These are phyloP conservation scores for Zasmidium cellare DNA, from an alignment of 2,329 filamentous ascomycete species.

Conservation along the genomic window DNA sequence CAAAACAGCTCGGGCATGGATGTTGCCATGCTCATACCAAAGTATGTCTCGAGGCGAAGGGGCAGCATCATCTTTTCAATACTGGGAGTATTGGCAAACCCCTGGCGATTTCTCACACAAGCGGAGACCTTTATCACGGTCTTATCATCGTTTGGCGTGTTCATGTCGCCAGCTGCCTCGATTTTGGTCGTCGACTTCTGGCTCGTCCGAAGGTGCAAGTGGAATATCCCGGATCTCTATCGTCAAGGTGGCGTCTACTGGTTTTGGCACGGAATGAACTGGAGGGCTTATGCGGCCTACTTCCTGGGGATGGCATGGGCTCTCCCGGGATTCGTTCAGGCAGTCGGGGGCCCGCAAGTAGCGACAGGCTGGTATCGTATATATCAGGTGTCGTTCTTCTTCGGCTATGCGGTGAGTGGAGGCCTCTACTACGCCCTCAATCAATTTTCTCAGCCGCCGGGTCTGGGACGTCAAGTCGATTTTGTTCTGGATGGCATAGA, in stretches of 20 bases:
- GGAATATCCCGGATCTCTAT: conserved; percentile 31
- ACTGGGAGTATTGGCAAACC: conserved; percentile 24
- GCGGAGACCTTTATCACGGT: conserved; percentile 30
- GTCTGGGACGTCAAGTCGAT: conserved; percentile 3
- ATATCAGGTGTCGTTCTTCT: conserved; percentile 11
- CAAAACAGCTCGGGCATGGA: conserved; percentile 34
- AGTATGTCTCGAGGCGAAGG: conserved; percentile 20
- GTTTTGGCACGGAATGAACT: conserved; percentile 28
- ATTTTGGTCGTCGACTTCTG: conserved; percentile 31
- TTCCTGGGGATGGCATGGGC: conserved; percentile 13
- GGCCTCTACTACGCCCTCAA: conserved; percentile 2
- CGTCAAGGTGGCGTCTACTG: conserved; percentile 25
- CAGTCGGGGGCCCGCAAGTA: conserved; percentile 2
- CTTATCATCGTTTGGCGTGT: conserved; percentile 30
- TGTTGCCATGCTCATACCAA: conserved; percentile 27
- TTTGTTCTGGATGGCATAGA: neutral
- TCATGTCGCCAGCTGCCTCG: conserved; percentile 27
- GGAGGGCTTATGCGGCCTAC: conserved; percentile 24
- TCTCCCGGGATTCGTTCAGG: conserved; percentile 2
- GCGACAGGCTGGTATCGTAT: conserved; percentile 1
- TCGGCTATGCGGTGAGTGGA: conserved; percentile 3
- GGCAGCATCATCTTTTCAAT: conserved; percentile 28
- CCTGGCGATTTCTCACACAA: conserved; percentile 28
- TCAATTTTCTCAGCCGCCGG: neutral
- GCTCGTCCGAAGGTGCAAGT: conserved; percentile 24